Base-by-base conservation (phyloP, 257 asterid genomes). In the Solanum appendiculatum region DNA sequence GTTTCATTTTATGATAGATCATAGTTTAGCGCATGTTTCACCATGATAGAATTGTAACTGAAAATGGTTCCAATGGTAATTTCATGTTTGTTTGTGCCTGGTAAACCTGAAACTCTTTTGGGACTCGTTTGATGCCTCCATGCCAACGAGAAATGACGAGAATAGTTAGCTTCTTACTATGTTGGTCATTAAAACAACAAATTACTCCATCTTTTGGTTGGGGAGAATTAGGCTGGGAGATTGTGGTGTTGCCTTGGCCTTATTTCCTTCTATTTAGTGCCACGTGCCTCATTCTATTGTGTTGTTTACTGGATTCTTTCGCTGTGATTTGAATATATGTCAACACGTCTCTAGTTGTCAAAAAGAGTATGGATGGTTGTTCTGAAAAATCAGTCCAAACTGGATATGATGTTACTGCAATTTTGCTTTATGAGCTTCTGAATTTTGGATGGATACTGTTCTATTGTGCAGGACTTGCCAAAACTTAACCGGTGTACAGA, bases 401-500 rank as follows among this genome's bases (percentile, higher is more conserved):
- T 44, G 11, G 84, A 80, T 16, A 44, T 46, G 40, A 29, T 16
- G 42, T 44, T 80, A 48, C 31, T 81, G 39, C 42, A 31, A 48
- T 33, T 51, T 44, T 81, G 7, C 85, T 81, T 6, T 40, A 56
- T 14, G 87, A 33, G 44, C 7, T 66, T 37, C 63, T 31, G 23
- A 86, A 2, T 66, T 84, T 89, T 88, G 54, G 27, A 40, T 72
- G 58, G 36, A 13, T 42, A 33, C 75, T 34, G 56, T 46, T 84
- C 84, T 15, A 69, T 74, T 48, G 60, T 91, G 90, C 88, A 96
- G 98, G 99, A 96, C 58, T 40, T 75, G 83, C 84, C 84, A 6
- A 80, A 80, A 80, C 95, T 92, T 60, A 93, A 94, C 87, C 95
- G 98, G 9, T 94, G 98, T 91, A 90, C 92, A 5, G 99, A 97